These are phyloP conservation scores for Amanita fuliginea DNA, from an alignment of 768 basidiomycete genomes.

Conservation along the genomic window DNA sequence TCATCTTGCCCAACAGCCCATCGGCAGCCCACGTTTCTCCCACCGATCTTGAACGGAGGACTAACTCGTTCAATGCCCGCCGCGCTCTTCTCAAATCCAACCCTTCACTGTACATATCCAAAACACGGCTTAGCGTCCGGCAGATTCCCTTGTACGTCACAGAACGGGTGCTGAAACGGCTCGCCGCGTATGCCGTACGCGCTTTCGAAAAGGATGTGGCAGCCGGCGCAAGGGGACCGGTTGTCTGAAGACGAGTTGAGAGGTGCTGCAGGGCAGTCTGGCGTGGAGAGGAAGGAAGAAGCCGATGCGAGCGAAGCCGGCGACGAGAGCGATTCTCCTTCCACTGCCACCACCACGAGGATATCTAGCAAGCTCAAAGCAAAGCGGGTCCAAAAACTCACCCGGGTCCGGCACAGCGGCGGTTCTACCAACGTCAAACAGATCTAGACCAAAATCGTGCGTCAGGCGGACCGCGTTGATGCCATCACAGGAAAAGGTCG, in stretches of 20 bases:
- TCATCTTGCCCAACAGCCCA: constrained; percentile 82
- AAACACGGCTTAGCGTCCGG: constrained; percentile 87
- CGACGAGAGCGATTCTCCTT: constrained; percentile 24
- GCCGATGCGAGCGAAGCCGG: constrained; percentile 18
- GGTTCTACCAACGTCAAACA: constrained; percentile 57
- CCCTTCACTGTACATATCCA: constrained; percentile 89
- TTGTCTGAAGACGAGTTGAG: constrained; percentile 66
- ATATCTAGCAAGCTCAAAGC: constrained; percentile 11
- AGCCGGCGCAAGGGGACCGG: constrained; percentile 38
- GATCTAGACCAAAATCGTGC: constrained; percentile 86
- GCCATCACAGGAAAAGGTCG: constrained; percentile 76
- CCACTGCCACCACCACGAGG: constrained; percentile 20
- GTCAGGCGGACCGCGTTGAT: constrained; percentile 84
- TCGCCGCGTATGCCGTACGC: constrained; percentile 72
- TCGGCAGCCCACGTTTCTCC: constrained; percentile 61
- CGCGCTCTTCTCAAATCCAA: constrained; percentile 78
- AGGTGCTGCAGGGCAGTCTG: constrained; percentile 20
- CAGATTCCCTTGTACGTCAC: constrained; percentile 87
- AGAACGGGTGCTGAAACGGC: constrained; percentile 80
- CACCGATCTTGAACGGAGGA: constrained; percentile 78
- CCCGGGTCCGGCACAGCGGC: constrained; percentile 12
- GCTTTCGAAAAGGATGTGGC: constrained; percentile 75
- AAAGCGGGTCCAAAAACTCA: constrained; percentile 17
- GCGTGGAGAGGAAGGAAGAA: constrained; percentile 10
- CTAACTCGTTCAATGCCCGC: constrained; percentile 77